Percentiles rank a stretch among this genome's conserved stretches.
Conservation (phyloP, 2,329 filamentous ascomycete genomes). For the Bipolaris gigantea region DNA sequence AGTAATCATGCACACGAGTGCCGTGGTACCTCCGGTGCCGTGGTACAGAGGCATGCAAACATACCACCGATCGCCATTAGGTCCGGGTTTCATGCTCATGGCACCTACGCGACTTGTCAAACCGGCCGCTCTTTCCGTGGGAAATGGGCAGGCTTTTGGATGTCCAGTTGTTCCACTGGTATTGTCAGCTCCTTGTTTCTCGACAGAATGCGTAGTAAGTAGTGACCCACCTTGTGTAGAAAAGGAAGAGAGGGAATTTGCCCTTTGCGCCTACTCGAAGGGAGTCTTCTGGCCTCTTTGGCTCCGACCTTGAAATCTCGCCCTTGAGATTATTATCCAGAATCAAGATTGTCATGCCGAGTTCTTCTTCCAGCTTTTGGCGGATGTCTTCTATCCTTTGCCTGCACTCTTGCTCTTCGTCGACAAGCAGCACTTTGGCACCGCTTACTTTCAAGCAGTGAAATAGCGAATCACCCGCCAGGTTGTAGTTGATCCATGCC, state of each 20-base stretch:
- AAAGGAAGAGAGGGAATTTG: constrained; percentile 62
- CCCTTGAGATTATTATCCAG: constrained; percentile 55
- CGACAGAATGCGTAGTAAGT: background rate
- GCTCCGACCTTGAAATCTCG: constrained; percentile 53
- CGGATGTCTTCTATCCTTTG: constrained; percentile 59
- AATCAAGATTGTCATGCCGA: constrained; percentile 61
- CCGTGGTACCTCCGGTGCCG: constrained; percentile 67
- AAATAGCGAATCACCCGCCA: constrained; percentile 64
- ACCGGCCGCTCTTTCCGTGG: constrained; percentile 52
- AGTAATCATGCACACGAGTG: constrained; percentile 58
- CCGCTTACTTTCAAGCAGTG: constrained; percentile 66
- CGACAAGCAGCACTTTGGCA: constrained; percentile 52
- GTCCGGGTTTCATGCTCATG: constrained; percentile 45
- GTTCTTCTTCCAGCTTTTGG: constrained; percentile 53
- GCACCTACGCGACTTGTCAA: constrained; percentile 43
- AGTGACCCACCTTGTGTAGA: constrained; percentile 64
- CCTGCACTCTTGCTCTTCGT: constrained; percentile 55
- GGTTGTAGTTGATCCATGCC: constrained; percentile 71
- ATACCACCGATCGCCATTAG: constrained; percentile 65
- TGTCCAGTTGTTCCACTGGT: constrained; percentile 71
- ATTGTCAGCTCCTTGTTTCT: constrained; percentile 11
- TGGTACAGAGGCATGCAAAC: constrained; percentile 79
- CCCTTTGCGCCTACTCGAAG: constrained; percentile 57
- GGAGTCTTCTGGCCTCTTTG: constrained; percentile 58
- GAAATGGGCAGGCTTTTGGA: constrained; percentile 70